A percentile compares a stretch with the other conserved stretches of the same genome.
Conservation (phyloP, 192 early-diverging fungal genomes). For the Entomortierella parvispora region DNA sequence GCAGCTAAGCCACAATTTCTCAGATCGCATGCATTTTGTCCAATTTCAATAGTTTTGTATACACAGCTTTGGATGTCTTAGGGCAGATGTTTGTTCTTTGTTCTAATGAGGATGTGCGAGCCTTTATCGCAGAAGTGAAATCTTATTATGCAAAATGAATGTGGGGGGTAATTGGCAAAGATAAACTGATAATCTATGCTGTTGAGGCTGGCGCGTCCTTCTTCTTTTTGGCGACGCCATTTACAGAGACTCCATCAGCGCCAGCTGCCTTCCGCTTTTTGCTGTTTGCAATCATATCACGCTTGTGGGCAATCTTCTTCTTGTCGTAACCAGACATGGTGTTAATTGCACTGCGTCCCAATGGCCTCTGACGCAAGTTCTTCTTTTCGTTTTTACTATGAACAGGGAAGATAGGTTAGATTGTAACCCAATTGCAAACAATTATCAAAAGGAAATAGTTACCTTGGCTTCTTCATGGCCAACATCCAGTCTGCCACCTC, state of each 20-base stretch:
- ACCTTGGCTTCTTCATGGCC: conserved; percentile 79
- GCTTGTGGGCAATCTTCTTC: conserved; percentile 74
- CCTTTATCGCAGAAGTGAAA: no score
- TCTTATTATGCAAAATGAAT: no score
- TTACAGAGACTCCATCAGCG: not conserved
- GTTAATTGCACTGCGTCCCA: conserved; percentile 79
- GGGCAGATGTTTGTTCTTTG: no score
- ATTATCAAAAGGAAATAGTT: conserved; percentile 5
- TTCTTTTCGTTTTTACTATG: conserved; percentile 69
- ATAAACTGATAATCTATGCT: no score
- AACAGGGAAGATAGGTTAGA: not conserved
- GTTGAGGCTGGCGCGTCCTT: no score
- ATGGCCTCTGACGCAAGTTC: conserved; percentile 76
- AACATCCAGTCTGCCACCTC: conserved; percentile 99
- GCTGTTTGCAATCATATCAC: conserved; percentile 59
- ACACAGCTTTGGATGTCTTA: no score
- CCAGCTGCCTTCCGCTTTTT: conserved; percentile 45
- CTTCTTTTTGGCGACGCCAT: conserved; percentile 14
- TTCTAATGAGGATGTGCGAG: no score
- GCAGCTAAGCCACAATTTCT: no score
- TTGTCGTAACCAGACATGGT: conserved; percentile 82
- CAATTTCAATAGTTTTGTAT: no score
- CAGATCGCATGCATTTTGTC: no score
- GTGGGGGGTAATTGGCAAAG: no score
- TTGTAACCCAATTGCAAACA: not conserved